Base-by-base conservation (phyloP, 2,329 filamentous ascomycete genomes). In the Podosphaera aphanis region DNA sequence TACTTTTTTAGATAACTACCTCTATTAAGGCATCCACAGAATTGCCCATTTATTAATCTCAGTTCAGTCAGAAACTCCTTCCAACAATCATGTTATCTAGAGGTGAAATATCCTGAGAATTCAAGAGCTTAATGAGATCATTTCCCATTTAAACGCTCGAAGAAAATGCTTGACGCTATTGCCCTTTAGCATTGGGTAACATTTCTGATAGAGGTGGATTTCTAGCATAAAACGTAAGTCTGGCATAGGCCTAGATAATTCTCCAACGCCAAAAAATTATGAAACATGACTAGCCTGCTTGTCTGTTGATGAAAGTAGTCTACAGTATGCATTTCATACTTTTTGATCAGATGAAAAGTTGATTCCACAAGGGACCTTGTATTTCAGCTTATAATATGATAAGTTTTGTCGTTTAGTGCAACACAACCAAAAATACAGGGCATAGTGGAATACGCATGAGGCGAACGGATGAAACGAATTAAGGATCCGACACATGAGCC, bases 261-360 rank as follows among this genome's bases (percentile, higher is more conserved):
- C 29, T 33, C 29, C 42, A 57, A 45, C 29, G 29, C 29, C 29
- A 33, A 33, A 33, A 33, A 11, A n/a, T 11, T 33, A 13, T 33
- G 54, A 57, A 46, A 57, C 51, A 48, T 54, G 50, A 48, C 50
- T 56, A 39, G 53, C 53, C 37, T 54, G 50, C 23, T 57, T 54
- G 46, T 57, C 55, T 21, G 51, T 52, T 33, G 29, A 13, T 33
- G 13, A 11, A 33, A 33, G 29, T 33, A 25, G 5, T 33, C 13
- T 33, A 11, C 3, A 33, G 29, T 33, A n/a, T 13, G 13, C 3
- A n/a, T 7, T 33, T 33, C 13, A 33, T 33, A 33, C 29, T 33
- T 33, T 33, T 33, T 3, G 5, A 33, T 33, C 29, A 13, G 29
- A 33, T 33, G 29, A 33, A n/a, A 13, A 3, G 29, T 33, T 11